Evolutionary conservation across 2,329 filamentous ascomycete species (phyloP).

Genomic region (Cordyceps militaris): DNA sequence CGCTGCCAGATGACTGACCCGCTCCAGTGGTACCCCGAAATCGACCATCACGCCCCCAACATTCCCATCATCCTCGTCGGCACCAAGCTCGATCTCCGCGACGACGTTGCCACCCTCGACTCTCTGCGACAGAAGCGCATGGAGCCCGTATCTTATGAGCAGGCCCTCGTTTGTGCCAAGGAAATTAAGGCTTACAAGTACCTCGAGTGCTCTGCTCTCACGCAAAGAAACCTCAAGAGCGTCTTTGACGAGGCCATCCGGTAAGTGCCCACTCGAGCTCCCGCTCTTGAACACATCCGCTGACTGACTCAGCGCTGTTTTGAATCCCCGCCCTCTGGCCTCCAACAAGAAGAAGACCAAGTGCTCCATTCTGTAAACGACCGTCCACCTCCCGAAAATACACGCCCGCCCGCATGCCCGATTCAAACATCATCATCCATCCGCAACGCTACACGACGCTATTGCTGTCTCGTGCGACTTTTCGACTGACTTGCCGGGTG

Average conservation of each 20-base stretch:
- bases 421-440: neutral
- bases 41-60: constrained; percentile 90
- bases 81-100: constrained; percentile 91
- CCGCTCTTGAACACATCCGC: too few relatives aligned
- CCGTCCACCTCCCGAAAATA: neutral
- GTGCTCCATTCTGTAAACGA: constrained; percentile 60
- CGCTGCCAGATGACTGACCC: neutral
- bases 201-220: constrained; percentile 93
- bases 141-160: constrained; percentile 94
- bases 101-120: constrained; percentile 76
- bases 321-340: constrained; percentile 57
- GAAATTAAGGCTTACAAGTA: constrained; percentile 97
- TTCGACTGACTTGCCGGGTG: constrained; percentile 2
- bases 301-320: constrained; percentile 50
- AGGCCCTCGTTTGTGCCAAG: constrained; percentile 80
- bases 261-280: constrained; percentile 43
- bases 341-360: constrained; percentile 57
- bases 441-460: constrained; percentile 2
- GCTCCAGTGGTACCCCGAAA: constrained; percentile 87
- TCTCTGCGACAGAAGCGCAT: constrained; percentile 85
- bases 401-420: neutral
- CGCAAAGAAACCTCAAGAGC: constrained; percentile 94
- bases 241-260: constrained; percentile 98
- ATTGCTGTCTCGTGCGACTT: neutral
- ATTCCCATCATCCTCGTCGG: constrained; percentile 96